These are phyloP conservation scores for Neurospora sp. DNA, from an alignment of 2,329 filamentous ascomycete species.

Conservation along the genomic window DNA sequence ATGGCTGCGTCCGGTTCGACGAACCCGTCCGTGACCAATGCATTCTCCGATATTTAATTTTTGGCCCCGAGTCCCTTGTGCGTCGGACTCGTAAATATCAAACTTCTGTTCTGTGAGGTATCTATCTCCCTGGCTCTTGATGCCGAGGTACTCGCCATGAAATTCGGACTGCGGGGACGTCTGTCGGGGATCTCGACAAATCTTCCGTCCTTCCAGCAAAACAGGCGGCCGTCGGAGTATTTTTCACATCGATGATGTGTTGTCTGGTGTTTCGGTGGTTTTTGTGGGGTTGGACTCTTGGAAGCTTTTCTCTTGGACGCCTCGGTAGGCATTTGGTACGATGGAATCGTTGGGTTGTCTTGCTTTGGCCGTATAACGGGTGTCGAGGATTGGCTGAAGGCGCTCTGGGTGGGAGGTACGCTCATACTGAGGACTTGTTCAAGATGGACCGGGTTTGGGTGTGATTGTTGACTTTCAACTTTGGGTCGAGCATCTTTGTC, in stretches of 20 bases:
- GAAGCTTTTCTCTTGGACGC: neutral
- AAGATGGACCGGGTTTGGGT: neutral
- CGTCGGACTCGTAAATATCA: neutral
- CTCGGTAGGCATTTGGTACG: neutral
- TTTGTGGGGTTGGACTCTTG: neutral
- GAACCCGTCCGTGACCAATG: too few relatives aligned
- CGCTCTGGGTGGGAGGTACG: neutral
- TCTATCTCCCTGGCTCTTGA: neutral
- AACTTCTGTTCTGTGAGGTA: neutral
- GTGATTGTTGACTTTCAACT: neutral
- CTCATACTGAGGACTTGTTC: neutral
- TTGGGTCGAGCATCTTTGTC: neutral
- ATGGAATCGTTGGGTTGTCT: neutral
- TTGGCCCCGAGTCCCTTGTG: too few relatives aligned
- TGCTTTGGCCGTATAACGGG: neutral
- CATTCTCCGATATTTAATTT: too few relatives aligned
- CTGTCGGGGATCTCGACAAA: neutral
- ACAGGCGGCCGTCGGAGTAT: too few relatives aligned
- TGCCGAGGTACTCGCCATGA: neutral
- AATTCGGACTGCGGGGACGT: neutral
- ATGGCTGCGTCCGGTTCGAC: neutral
- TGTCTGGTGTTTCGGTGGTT: neutral
- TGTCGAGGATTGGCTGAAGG: neutral
- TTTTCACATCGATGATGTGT: neutral
- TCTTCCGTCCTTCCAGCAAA: neutral